A percentile compares a stretch with the other conserved stretches of the same genome.
Evolutionary conservation across 805 yeast species (phyloP).

Genomic region (Saccharomycopsis schoenii): DNA sequence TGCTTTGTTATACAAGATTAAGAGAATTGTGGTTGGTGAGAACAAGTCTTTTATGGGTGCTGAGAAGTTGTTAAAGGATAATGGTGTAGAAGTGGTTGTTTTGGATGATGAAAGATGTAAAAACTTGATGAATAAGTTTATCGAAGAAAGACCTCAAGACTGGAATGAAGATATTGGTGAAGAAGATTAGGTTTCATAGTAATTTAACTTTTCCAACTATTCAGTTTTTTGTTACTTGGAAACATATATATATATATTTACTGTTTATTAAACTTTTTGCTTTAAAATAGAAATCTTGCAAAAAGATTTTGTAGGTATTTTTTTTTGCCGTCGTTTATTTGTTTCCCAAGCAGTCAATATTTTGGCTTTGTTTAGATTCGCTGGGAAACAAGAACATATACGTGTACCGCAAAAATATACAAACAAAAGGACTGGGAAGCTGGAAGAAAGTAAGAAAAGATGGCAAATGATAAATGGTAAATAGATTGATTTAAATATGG

Average conservation of each 20-base stretch:
- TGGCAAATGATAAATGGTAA: not conserved
- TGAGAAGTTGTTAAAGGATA: constrained; percentile 55
- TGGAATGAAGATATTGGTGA: constrained; percentile 79
- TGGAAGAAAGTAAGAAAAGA: not conserved
- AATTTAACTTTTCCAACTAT: not conserved
- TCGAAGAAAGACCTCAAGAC: constrained; percentile 62
- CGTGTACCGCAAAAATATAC: not conserved
- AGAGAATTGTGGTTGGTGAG: constrained; percentile 84
- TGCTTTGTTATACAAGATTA: constrained; percentile 76
- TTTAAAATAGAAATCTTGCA: not conserved
- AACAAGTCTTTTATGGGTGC: constrained; percentile 76
- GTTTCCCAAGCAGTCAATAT: not conserved
- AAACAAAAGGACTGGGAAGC: not conserved
- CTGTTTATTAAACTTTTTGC: not conserved
- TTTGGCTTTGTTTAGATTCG: not conserved
- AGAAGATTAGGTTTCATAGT: constrained; percentile 9
- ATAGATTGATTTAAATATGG: not conserved
- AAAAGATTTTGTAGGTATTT: not conserved
- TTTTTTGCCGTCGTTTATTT: not conserved
- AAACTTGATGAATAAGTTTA: constrained; percentile 67
- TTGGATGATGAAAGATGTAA: constrained; percentile 52
- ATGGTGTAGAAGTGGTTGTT: constrained; percentile 68
- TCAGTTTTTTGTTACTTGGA: not conserved
- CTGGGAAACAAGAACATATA: not conserved
- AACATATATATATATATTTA: not conserved